Evolutionary conservation across 805 yeast species (phyloP).

Genomic region (Dipodascus geniculatus): DNA sequence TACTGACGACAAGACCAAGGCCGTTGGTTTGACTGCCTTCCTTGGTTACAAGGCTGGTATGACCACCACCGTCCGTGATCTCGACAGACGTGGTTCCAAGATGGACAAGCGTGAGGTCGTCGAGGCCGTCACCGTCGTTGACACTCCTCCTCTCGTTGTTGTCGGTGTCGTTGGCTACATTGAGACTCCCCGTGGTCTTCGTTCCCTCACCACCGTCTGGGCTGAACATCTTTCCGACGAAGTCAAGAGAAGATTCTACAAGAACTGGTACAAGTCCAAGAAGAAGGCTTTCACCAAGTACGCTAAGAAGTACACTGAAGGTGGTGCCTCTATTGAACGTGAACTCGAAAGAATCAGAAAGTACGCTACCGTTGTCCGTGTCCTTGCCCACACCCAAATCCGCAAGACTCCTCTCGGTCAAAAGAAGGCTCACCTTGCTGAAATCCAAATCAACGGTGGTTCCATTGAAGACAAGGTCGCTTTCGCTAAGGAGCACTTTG

Average conservation of each 20-base stretch:
- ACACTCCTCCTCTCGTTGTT: conserved; percentile 97
- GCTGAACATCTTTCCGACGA: conserved; percentile 99
- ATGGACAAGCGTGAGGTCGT: conserved; percentile 99
- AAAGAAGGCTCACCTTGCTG: conserved; percentile 99
- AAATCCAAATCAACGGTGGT: conserved; percentile 99
- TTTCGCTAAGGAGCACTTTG: conserved; percentile 98
- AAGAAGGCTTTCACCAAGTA: conserved; percentile 99
- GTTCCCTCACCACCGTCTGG: conserved; percentile 99
- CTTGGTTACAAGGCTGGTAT: conserved; percentile 99
- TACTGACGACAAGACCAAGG: conserved; percentile 94
- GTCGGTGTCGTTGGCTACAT: conserved; percentile 99
- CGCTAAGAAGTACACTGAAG: conserved; percentile 95
- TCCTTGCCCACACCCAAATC: conserved; percentile 97
- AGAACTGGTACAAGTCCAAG: conserved; percentile 99
- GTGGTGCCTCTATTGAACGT: conserved; percentile 78
- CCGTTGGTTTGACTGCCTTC: conserved; percentile 98
- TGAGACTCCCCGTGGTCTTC: conserved; percentile 99
- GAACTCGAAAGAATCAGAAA: conserved; percentile 98
- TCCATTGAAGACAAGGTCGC: conserved; percentile 93
- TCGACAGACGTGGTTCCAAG: conserved; percentile 99
- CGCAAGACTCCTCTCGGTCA: conserved; percentile 98
- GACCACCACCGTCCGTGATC: conserved; percentile 99
- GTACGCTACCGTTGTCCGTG: conserved; percentile 98
- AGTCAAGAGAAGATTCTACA: conserved; percentile 99
- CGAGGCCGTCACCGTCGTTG: conserved; percentile 98